Percentiles rank a stretch among this genome's conserved stretches.
phyloP scores from a whole-genome alignment of 441 rosid species.

The Melastoma candidum region DNA sequence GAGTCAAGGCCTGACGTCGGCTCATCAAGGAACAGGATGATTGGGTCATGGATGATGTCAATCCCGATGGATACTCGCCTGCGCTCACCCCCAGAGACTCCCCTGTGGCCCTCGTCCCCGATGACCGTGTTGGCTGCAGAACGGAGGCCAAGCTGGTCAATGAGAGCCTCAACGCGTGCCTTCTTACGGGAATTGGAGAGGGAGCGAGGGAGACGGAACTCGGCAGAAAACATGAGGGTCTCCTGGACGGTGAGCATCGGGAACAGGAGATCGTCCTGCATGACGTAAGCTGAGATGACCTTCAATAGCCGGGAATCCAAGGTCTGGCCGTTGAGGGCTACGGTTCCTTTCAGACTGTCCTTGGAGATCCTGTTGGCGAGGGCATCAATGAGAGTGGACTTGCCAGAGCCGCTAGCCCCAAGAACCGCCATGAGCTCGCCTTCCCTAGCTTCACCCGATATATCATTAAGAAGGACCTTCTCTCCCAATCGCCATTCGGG shows the following conservation, averaged over 20 bases:
- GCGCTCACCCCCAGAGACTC: too few relatives aligned
- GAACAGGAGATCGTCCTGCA: slow-evolving; percentile 85
- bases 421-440: slow-evolving; percentile 20
- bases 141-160: too few relatives aligned
- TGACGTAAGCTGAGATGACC: slow-evolving; percentile 80
- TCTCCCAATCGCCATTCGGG: not conserved
- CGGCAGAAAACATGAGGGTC: slow-evolving; percentile 43
- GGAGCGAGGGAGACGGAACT: slow-evolving; percentile 18
- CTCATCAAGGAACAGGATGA: too few relatives aligned
- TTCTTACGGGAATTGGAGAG: slow-evolving; percentile 12
- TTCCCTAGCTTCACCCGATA: slow-evolving; percentile 17
- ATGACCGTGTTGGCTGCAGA: too few relatives aligned
- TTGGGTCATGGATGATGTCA: too few relatives aligned
- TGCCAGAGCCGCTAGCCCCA: slow-evolving; percentile 20
- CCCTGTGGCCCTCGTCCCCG: too few relatives aligned
- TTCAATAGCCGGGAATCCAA: slow-evolving; percentile 60
- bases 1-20: too few relatives aligned
- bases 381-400: slow-evolving; percentile 16
- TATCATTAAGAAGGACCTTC: slow-evolving; percentile 12
- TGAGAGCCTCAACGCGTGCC: too few relatives aligned
- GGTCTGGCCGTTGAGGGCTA: slow-evolving; percentile 58
- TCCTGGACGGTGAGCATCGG: slow-evolving; percentile 85
- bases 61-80: too few relatives aligned
- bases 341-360: slow-evolving; percentile 40
- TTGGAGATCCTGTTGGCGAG: slow-evolving; percentile 14